Evolutionary conservation across 2,329 filamentous ascomycete genomes (phyloP).

Genomic region (Xylariaceae sp.): DNA sequence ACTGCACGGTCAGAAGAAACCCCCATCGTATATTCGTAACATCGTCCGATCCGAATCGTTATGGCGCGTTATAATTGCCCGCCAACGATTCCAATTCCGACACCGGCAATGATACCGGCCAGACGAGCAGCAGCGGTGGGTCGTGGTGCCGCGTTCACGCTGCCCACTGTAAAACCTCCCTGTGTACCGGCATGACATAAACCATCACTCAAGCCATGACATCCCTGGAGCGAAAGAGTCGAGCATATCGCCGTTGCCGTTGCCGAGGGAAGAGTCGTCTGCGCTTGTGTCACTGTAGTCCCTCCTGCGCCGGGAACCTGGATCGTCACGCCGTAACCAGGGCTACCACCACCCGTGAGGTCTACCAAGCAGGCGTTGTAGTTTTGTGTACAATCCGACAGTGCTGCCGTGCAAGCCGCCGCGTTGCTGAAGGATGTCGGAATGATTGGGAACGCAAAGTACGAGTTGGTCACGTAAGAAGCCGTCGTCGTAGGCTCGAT

Average conservation of each 20-base stretch:
- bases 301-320: slow-evolving; percentile 49
- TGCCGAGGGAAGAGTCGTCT: slow-evolving; percentile 37
- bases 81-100: slow-evolving; percentile 30
- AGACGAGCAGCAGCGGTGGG: slow-evolving; percentile 28
- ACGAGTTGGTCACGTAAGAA: slow-evolving; percentile 52
- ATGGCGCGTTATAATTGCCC: slow-evolving; percentile 19
- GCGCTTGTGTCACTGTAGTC: slow-evolving; percentile 44
- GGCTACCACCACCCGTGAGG: slow-evolving; percentile 37
- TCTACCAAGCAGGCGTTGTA: slow-evolving; percentile 48
- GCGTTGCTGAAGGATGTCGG: slow-evolving; percentile 46
- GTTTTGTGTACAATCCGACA: slow-evolving; percentile 47
- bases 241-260: slow-evolving; percentile 50
- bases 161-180: slow-evolving; percentile 27
- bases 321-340: slow-evolving; percentile 49
- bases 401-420: slow-evolving; percentile 47
- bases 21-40: slow-evolving; percentile 16
- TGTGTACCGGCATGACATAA: slow-evolving; percentile 35
- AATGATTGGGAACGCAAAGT: slow-evolving; percentile 56
- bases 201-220: slow-evolving; percentile 38
- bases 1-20: slow-evolving; percentile 5
- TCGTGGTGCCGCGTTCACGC: slow-evolving; percentile 25
- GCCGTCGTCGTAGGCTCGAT: slow-evolving; percentile 33
- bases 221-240: slow-evolving; percentile 49
- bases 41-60: slow-evolving; percentile 4
- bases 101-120: slow-evolving; percentile 29